Base-by-base conservation (phyloP, 805 yeast species). In the Nakazawaea populi region DNA sequence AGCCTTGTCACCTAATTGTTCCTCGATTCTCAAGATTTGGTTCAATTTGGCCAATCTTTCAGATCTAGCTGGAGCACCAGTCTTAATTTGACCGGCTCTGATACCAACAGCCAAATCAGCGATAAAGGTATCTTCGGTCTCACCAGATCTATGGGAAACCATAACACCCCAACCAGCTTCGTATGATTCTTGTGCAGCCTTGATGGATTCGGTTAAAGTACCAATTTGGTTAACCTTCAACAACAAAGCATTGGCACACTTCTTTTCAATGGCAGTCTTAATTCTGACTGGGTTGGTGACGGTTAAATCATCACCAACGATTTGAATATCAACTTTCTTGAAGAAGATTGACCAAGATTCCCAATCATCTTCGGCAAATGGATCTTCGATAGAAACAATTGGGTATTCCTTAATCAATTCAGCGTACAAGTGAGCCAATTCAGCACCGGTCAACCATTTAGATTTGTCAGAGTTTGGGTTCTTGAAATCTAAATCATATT, bases 81-180 rank as follows among this genome's bases (percentile, higher is more conserved):
- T 89, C 91, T 92, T 92, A 77, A 92, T 88, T 83, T 92, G 98
- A 73, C 97, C 99, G 61, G 96, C 67, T 85, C 97, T 89, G 74
- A 92, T 83, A 82, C 98, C 98, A 66, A 94, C 99, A 67, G 89
- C 80, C 72, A 92, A 83, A 77, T 92, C 98, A 69, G 99, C 98
- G 74, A 92, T 92, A 80, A 89, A 85, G 68, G 95, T 86, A 78
- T 94, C 99, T 81, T 94, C 99, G 62, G 97, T 91, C 83, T 92
- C 99, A 80, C 99, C 99, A 65, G 97, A 91, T 85, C 99, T 90
- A 89, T 92, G 99, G 68, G 97, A 91, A 67, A 94, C 98, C 97
- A 92, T 91, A 71, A 91, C 97, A 82, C 97, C 97, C 99, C 99
- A 92, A 70, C 89, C 89, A 59, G 97, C 97, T 60, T 83, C 85